Evolutionary conservation across 1,284 basidiomycete genomes (phyloP).

Genomic region (Uromyces viciae-fabae): DNA sequence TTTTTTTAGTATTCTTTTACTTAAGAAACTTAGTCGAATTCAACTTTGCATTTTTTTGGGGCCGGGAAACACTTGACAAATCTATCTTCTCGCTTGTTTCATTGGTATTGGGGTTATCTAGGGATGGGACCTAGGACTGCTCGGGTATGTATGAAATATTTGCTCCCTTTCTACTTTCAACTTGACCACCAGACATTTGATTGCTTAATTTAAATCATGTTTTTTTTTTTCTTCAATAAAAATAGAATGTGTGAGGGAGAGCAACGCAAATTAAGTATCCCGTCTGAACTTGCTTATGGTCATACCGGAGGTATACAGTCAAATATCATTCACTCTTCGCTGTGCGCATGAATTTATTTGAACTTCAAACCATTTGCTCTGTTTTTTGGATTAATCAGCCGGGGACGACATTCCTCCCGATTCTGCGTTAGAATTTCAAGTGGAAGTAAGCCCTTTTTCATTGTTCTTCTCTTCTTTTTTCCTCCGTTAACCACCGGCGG

Average conservation of each 20-base stretch:
- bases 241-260: slow-evolving; percentile 41
- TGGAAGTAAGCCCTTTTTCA: slow-evolving; percentile 18
- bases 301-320: slow-evolving; percentile 22
- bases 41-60: not conserved
- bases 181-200: not conserved
- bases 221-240: not conserved
- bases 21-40: too few relatives aligned
- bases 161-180: not conserved
- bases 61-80: not conserved
- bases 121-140: slow-evolving; percentile 40
- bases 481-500: too few relatives aligned
- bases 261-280: slow-evolving; percentile 21
- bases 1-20: too few relatives aligned
- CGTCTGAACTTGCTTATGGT: slow-evolving; percentile 31
- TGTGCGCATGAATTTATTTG: not conserved
- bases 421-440: slow-evolving; percentile 26
- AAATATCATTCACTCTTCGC: not conserved
- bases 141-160: not conserved
- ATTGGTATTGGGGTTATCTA: too few relatives aligned
- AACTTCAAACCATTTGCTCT: not conserved
- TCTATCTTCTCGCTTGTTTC: not conserved
- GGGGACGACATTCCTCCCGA: slow-evolving; percentile 34
- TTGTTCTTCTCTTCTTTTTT: too few relatives aligned
- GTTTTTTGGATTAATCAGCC: slow-evolving; percentile 18
- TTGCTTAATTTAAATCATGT: not conserved